Evolutionary conservation across 1,139 yeast species (phyloP), one percentile per base, ranked within the genome.

Genomic region (Protomyces macrosporus): DNA sequence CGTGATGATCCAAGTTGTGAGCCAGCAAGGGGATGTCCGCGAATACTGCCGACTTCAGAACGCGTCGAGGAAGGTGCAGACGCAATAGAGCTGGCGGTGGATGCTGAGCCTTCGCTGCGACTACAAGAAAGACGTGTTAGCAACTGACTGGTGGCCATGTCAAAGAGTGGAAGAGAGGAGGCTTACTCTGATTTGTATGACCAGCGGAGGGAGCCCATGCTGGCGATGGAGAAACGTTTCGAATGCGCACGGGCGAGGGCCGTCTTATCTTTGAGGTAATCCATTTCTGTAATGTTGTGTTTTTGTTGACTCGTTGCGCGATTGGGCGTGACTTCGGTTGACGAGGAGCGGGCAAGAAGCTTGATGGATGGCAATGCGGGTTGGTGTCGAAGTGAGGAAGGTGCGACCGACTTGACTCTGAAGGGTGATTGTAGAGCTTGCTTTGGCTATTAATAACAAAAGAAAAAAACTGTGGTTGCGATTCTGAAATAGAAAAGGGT

Each of bases 131-230:
- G 39, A 32, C 36, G 16, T 39, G 33, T 12, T 14, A 32, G 53
- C 16, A 50, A 3, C 2, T 10, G 53, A 23, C 23, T 23, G 23
- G 23, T 23, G 2, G 23, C 23, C 23, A 23, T 23, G 23, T 2
- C 16, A 30, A 1, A 2, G 35, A 2, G 7, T 32, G 33, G 35
- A 30, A n/a, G 42, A 3, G 55, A n/a, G n/a, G 12, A 34, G 35
- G 32, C 50, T 32, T 45, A 58, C 62, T 53, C 52, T 40, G 62
- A 58, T 35, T 58, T 58, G 54, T 58, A 58, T 33, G 56, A 51
- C 62, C 62, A 58, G 30, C 62, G 42, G 45, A 58, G 53, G 53
- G 52, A 39, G 12, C 62, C 62, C 62, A 58, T 58, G 35, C 56
- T 51, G 33, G 62, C 55, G 36, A 58, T 58, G 4, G 62, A 58